Conservation (phyloP, 257 asterid genomes). For the Nicotiana benthamiana region DNA sequence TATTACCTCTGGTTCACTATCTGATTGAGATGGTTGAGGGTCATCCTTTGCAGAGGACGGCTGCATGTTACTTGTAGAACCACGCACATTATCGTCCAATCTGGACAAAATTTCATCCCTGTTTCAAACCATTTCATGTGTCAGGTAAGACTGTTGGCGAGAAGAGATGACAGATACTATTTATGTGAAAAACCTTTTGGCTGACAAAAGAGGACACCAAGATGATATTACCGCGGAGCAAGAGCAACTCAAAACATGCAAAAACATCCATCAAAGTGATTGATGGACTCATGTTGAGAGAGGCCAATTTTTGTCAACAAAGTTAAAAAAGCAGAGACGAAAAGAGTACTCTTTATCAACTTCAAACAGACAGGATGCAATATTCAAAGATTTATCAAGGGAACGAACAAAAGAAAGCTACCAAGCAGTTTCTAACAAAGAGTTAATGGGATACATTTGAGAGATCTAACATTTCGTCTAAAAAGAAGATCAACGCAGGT, state of each 20-base stretch:
- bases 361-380: not conserved
- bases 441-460: not conserved
- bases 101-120: slow-evolving; percentile 85
- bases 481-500: not conserved
- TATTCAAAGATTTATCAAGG: not conserved
- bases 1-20: slow-evolving; percentile 18
- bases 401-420: not conserved
- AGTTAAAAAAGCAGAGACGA: not conserved
- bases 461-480: not conserved
- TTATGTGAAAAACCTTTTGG: not conserved
- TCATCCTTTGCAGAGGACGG: slow-evolving; percentile 22
- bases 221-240: not conserved
- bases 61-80: slow-evolving; percentile 22
- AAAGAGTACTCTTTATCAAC: not conserved
- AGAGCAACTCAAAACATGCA: not conserved
- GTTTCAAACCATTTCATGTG: slow-evolving; percentile 10
- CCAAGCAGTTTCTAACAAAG: not conserved
- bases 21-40: slow-evolving; percentile 5
- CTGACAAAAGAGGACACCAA: not conserved
- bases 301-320: not conserved
- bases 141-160: not conserved
- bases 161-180: not conserved
- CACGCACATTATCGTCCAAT: slow-evolving; percentile 34
- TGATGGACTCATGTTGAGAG: not conserved
- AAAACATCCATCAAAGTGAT: not conserved